Percentiles rank a stretch among this genome's conserved stretches.
Evolutionary conservation across 106 monocot species (phyloP).

Genomic region (Hemerocallis citrina): DNA sequence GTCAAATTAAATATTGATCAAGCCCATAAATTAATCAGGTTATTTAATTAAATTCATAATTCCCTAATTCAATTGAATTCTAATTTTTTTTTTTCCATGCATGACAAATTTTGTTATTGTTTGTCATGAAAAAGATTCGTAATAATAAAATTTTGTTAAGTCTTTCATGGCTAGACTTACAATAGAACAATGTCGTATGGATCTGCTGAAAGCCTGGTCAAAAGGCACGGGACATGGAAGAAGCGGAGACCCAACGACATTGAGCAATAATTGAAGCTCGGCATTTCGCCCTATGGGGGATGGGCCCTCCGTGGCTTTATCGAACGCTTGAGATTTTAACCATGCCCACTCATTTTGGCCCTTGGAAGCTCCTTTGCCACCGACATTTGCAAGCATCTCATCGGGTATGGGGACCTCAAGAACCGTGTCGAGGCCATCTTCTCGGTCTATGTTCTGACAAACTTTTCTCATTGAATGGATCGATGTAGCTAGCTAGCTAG

Average conservation of each 20-base stretch:
- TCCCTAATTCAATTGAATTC: too few species aligned
- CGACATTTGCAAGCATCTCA: slow-evolving; percentile 51
- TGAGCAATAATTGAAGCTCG: slow-evolving; percentile 79
- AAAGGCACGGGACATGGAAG: slow-evolving; percentile 65
- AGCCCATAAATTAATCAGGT: background rate
- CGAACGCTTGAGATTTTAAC: slow-evolving; percentile 53
- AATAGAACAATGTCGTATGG: slow-evolving; percentile 75
- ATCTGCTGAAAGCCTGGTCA: slow-evolving; percentile 50
- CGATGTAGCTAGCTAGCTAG: background rate
- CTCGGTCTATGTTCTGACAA: slow-evolving; percentile 68
- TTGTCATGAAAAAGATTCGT: too few species aligned
- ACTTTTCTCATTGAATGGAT: slow-evolving; percentile 56
- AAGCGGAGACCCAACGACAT: slow-evolving; percentile 80
- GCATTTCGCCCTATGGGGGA: slow-evolving; percentile 33
- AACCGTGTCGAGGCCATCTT: slow-evolving; percentile 78
- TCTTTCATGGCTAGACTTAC: slow-evolving; percentile 23
- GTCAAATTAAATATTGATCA: too few species aligned
- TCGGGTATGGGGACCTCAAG: slow-evolving; percentile 92
- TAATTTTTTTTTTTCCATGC: too few species aligned
- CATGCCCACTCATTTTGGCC: slow-evolving; percentile 45
- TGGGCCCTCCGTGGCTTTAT: slow-evolving; percentile 20
- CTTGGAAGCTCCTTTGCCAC: slow-evolving; percentile 8
- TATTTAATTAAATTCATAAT: too few species aligned
- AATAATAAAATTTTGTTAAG: too few species aligned
- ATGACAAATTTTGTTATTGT: too few species aligned